Percentiles rank a stretch among this genome's conserved stretches.
Evolutionary conservation across 306 rosid genomes (phyloP).

Genomic region (Fagus crenata): DNA sequence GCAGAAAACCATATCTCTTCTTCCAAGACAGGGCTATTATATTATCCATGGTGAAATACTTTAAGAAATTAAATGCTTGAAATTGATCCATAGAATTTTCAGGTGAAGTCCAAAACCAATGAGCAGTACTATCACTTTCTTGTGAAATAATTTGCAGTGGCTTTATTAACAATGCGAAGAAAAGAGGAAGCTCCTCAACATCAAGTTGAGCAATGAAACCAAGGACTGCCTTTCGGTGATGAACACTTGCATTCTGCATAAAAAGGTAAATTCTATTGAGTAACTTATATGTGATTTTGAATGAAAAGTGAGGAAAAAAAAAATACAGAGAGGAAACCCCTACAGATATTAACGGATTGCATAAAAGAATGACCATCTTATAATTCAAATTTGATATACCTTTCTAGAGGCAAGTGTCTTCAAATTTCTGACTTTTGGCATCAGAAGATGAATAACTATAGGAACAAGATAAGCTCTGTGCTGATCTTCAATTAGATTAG

Average conservation of each 20-base stretch:
- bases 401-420: constrained; percentile 84
- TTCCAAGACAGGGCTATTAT: constrained; percentile 67
- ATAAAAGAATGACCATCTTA: constrained; percentile 8
- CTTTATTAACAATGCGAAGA: constrained; percentile 74
- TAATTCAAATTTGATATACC: constrained; percentile 41
- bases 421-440: constrained; percentile 84
- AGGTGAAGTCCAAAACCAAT: constrained; percentile 63
- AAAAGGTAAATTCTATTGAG: constrained; percentile 13
- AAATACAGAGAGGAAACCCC: not conserved
- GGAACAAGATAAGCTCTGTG: constrained; percentile 77
- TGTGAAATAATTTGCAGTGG: constrained; percentile 62
- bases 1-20: constrained; percentile 81
- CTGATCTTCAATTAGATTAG: constrained; percentile 55
- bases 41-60: constrained; percentile 61
- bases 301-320: constrained; percentile 1
- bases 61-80: constrained; percentile 50
- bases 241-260: constrained; percentile 72
- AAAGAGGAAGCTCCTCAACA: constrained; percentile 76
- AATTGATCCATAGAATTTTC: constrained; percentile 44
- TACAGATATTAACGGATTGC: not conserved
- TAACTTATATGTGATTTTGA: constrained; percentile 20
- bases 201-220: constrained; percentile 80
- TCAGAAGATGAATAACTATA: constrained; percentile 69
- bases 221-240: constrained; percentile 83
- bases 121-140: constrained; percentile 55